Conservation (phyloP, 2,329 filamentous ascomycete species). For the Ascochyta fabae region DNA sequence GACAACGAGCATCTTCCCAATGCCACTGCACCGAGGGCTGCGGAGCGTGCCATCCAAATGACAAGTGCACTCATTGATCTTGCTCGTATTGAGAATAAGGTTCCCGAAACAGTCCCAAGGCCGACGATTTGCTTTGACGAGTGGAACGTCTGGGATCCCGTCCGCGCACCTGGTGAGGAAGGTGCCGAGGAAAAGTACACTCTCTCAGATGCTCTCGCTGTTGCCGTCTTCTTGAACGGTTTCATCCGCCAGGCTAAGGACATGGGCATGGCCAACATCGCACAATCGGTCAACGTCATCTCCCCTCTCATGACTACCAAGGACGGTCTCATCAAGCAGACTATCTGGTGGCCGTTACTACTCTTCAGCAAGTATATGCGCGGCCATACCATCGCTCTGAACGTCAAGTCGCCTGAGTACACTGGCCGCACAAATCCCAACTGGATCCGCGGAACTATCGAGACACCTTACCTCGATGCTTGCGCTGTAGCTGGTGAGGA, state of each 20-base stretch:
- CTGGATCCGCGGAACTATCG: constrained; percentile 70
- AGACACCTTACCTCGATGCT: constrained; percentile 74
- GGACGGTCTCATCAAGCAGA: constrained; percentile 70
- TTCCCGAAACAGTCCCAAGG: constrained; percentile 64
- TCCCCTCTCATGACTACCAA: constrained; percentile 75
- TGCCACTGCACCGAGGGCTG: constrained; percentile 66
- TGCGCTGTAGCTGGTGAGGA: constrained; percentile 66
- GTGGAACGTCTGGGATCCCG: constrained; percentile 84
- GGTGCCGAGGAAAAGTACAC: constrained; percentile 76
- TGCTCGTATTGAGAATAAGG: constrained; percentile 71
- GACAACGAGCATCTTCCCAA: constrained; percentile 53
- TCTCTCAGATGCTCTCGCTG: constrained; percentile 76
- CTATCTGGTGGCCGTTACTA: constrained; percentile 76
- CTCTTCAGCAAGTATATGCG: constrained; percentile 77
- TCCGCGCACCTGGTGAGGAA: constrained; percentile 71
- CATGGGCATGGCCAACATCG: constrained; percentile 80
- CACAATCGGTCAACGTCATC: constrained; percentile 80
- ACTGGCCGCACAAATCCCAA: constrained; percentile 68
- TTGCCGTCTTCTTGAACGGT: constrained; percentile 76
- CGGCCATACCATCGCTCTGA: constrained; percentile 70
- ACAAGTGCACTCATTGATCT: constrained; percentile 73
- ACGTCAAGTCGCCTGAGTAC: constrained; percentile 70
- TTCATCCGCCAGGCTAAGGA: constrained; percentile 74
- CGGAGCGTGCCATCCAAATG: constrained; percentile 77
- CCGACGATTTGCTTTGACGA: constrained; percentile 83